Conservation (phyloP, 2,329 filamentous ascomycete species). For the Aspergillus aculeatus region DNA sequence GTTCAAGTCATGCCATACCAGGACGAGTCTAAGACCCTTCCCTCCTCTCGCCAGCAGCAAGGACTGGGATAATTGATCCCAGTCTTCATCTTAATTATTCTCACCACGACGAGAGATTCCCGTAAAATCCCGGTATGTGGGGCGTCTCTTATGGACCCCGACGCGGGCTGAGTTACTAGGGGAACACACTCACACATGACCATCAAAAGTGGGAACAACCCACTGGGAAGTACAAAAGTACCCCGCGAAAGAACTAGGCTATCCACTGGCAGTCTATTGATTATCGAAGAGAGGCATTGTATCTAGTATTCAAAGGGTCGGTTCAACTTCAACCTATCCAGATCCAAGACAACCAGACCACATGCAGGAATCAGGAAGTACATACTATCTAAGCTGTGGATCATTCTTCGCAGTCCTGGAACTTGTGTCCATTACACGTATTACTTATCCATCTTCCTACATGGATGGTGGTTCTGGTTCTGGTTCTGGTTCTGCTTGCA, state of each 20-base stretch:
- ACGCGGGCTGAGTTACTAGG: conserved; percentile 20
- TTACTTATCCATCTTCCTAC: neutral
- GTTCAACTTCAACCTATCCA: neutral
- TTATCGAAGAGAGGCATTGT: neutral
- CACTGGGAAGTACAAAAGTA: conserved; percentile 4
- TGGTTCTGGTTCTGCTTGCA: neutral
- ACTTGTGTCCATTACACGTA: neutral
- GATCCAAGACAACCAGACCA: neutral
- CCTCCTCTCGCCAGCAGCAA: neutral
- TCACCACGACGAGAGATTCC: conserved; percentile 6
- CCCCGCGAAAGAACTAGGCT: neutral
- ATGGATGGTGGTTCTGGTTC: neutral
- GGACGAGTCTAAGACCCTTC: neutral
- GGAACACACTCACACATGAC: conserved; percentile 18
- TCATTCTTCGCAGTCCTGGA: neutral
- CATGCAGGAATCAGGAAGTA: neutral
- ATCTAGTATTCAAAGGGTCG: neutral
- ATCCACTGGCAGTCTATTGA: too few species aligned
- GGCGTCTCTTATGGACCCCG: conserved; percentile 7
- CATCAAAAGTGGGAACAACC: conserved; percentile 6
- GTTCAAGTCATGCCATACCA: neutral
- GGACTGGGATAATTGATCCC: neutral
- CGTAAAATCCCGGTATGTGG: conserved; percentile 20
- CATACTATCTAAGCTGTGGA: neutral
- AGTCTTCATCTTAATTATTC: neutral